Base-by-base conservation (phyloP, 176 grass and related monocot genomes). In the Paspalum vaginatum region DNA sequence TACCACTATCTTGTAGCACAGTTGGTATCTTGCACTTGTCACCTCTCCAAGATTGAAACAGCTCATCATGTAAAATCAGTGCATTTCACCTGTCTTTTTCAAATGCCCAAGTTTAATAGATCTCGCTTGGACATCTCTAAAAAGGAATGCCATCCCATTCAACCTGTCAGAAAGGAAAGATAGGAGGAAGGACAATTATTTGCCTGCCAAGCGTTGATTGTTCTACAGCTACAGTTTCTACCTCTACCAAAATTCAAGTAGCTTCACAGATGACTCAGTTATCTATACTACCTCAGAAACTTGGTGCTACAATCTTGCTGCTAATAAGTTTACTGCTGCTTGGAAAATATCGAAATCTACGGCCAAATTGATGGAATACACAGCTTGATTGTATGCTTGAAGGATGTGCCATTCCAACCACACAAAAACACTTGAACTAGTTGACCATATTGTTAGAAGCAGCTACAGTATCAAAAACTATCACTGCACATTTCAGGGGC, bases 181-280 rank as follows among this genome's bases (percentile, higher is more conserved):
- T 73, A 90, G 73, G 83, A 82, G 67, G 83, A 82, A 89, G 67
- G 79, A 90, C 60, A 68, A 89, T 90, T 90, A 90, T 85, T 81
- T 46, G 20, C 83, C 85, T 89, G 73, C 59, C 79, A 78, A 83
- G 67, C 45, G 51, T 81, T 11, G n/a, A 67, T 18, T 82, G 37
- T 22, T 59, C 53, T 89, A 89, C 73, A 78, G n/a, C 46, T 86
- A 90, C 18, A 40, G 44, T 79, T 68, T 73, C 74, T 82, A 85
- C 21, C 18, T 50, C 22, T 86, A 60, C 32, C 22, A 60, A 73
- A 72, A 86, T 61, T 82, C 73, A 82, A 78, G 83, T 78, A 89
- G 50, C 13, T 67, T 86, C 74, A 78, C 10, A 82, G 51, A 61
- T 68, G 67, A 78, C 52, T 81, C 52, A 16, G 66, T 71, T 64